Evolutionary conservation across 2,329 filamentous ascomycete species (phyloP), one percentile per base, ranked within the genome.

Genomic region (Coleophoma crateriformis): DNA sequence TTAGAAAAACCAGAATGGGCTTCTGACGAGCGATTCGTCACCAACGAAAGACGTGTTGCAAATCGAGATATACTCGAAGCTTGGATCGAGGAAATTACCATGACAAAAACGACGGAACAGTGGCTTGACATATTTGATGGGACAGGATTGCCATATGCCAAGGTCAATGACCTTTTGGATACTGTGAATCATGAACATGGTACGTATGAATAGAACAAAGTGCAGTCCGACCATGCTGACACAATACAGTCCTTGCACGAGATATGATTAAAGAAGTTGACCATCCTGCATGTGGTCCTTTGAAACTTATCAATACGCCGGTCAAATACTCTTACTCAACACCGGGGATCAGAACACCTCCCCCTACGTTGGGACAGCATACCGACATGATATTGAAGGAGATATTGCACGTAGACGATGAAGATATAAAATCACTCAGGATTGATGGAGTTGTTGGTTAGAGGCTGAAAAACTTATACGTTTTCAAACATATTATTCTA

Each of bases 201-300:
- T 58, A 48, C 39, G 48, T 49, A 14, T 33, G 13, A 2, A 14
- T 20, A 35, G 3, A 37, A 17, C n/a, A 10, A 10, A 27, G 27
- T 37, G 4, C 7, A 15, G 17, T n/a, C 12, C 4, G 6, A 45
- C 7, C 6, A 6, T 34, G 17, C 17, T 32, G 22, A 40, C 13
- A 17, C 12, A 4, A 32, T 22, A 15, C 17, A 56, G 90, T 89
- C 71, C 74, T 68, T 71, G 90, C 90, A 20, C 79, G 92, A 48
- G 78, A 85, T 52, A 97, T 97, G 92, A 86, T 96, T 2, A 81
- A 88, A n/a, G 87, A 95, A 63, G 72, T 96, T 32, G 81, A 95
- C 1, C 92, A 97, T 63, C 81, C 79, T 2, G 73, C 77, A 7
- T 96, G 91, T 65, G 92, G 92, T 1, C 79, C 84, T 1, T 84